Percentiles rank a stretch among this genome's conserved stretches.
Evolutionary conservation across 2,329 filamentous ascomycete genomes (phyloP).

Genomic region (Shiraia bambusicola): DNA sequence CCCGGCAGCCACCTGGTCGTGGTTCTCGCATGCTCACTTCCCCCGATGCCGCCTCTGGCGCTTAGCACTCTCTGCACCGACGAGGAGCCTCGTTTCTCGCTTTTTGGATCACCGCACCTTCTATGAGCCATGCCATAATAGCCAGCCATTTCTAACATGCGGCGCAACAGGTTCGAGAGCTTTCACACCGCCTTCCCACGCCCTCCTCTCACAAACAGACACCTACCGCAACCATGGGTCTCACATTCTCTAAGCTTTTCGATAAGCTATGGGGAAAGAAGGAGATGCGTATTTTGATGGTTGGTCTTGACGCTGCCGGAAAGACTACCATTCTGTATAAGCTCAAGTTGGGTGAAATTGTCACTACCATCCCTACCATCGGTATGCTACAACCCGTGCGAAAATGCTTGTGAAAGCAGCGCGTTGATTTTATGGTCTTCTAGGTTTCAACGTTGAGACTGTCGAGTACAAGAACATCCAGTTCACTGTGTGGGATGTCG

Average conservation of each 20-base stretch:
- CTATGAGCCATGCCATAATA: conserved; percentile 11
- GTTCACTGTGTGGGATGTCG: conserved; percentile 99
- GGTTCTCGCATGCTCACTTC: conserved; percentile 22
- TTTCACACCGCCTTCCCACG: conserved; percentile 31
- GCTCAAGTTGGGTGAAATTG: conserved; percentile 96
- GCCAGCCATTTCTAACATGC: conserved; percentile 19
- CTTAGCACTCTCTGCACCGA: conserved; percentile 24
- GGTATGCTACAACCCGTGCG: conserved; percentile 48
- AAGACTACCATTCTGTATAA: conserved; percentile 99
- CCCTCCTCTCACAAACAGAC: conserved; percentile 23
- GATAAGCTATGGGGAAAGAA: conserved; percentile 98
- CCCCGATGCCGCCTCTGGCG: conserved; percentile 30
- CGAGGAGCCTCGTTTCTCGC: conserved; percentile 8
- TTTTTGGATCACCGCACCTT: conserved; percentile 6
- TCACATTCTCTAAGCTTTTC: conserved; percentile 92
- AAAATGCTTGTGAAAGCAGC: conserved; percentile 5
- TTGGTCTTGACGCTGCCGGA: conserved; percentile 94
- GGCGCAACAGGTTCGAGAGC: conserved; percentile 40
- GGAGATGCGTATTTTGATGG: conserved; percentile 98
- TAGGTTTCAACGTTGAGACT: conserved; percentile 95
- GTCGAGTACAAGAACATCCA: conserved; percentile 99
- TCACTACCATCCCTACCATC: conserved; percentile 97
- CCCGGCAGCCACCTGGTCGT: conserved; percentile 16
- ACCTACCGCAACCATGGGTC: conserved; percentile 76
- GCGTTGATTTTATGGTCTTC: conserved; percentile 26